These are phyloP conservation scores for Rauvolfia tetraphylla DNA, from an alignment of 257 asterid genomes.

Conservation along the genomic window DNA sequence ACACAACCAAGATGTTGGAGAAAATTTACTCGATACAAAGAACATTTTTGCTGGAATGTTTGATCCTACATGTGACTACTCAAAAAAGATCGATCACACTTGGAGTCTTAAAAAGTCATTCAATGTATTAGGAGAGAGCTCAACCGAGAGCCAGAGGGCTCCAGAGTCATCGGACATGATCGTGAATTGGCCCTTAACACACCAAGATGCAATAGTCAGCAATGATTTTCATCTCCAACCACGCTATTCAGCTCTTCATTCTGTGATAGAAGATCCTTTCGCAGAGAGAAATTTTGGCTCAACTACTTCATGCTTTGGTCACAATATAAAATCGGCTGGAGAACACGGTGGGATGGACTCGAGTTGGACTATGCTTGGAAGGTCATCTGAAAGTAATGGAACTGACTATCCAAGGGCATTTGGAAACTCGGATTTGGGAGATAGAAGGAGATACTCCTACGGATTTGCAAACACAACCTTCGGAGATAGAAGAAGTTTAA, in stretches of 20 bases:
- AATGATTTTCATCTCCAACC: background rate
- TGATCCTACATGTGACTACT: background rate
- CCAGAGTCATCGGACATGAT: background rate
- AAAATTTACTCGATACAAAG: background rate
- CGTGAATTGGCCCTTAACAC: background rate
- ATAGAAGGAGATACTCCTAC: background rate
- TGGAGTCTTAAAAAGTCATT: too few relatives aligned
- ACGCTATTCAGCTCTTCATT: background rate
- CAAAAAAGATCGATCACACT: background rate
- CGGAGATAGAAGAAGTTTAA: slow-evolving; percentile 13
- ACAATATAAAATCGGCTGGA: background rate
- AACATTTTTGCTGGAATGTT: background rate
- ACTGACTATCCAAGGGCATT: background rate
- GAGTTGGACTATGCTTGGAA: background rate
- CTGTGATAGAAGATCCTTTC: background rate
- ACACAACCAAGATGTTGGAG: background rate
- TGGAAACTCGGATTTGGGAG: background rate
- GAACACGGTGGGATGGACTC: background rate
- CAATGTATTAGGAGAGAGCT: background rate
- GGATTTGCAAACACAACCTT: too few relatives aligned
- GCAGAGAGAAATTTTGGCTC: background rate
- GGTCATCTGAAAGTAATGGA: background rate
- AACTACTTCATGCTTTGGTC: background rate
- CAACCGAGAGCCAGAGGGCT: background rate
- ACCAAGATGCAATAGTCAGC: background rate